Base-by-base conservation (phyloP, 768 basidiomycete genomes). In the Boletus rubroflammeus region DNA sequence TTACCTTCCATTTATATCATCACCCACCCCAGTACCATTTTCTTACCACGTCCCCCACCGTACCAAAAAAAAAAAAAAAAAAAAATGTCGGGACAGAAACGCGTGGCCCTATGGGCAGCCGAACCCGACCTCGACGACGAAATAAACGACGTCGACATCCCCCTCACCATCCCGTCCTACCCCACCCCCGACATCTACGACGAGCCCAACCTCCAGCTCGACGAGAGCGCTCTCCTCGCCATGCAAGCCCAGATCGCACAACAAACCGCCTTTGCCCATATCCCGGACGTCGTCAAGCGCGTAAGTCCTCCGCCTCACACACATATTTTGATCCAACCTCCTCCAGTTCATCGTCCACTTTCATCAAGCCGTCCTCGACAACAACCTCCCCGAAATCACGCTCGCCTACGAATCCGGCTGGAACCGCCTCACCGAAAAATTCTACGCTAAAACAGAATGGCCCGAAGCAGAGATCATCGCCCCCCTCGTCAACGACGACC, bases 351-450 rank as follows among this genome's bases (percentile, higher is more conserved):
- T 98, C 65, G 84, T 96, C 6, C 90, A 92, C 63, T 97, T 98
- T 72, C 90, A 96, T 67, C 84, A 96, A 79, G 89, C 94, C 21
- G 90, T 98, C 34, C 76, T 89, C 47, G 85, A 93, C 41, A 93
- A 95, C 69, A 96, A 98, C 72, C 81, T 97, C 3, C 76, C 84
- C 5, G 90, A 94, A 64, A 96, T 99, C 61, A 92, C 90, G 5
- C 79, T 87, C 21, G 92, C 94, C 48, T 99, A 99, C 67, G 95
- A 98, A 75, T 92, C 88, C 47, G 94, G 94, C 6, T 99, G 95
- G 95, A 96, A 94, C 73, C 86, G 90, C 58, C 85, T 95, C 67
- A 97, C 96, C 0, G 92, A 97, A 76, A 94, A 95, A 76, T 94
- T 88, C 76, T 99, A 97, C 65, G 72, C 92, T 6, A 91, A 88